Base-by-base conservation (phyloP, 2,329 filamentous ascomycete species). In the Volutella citrinella region DNA sequence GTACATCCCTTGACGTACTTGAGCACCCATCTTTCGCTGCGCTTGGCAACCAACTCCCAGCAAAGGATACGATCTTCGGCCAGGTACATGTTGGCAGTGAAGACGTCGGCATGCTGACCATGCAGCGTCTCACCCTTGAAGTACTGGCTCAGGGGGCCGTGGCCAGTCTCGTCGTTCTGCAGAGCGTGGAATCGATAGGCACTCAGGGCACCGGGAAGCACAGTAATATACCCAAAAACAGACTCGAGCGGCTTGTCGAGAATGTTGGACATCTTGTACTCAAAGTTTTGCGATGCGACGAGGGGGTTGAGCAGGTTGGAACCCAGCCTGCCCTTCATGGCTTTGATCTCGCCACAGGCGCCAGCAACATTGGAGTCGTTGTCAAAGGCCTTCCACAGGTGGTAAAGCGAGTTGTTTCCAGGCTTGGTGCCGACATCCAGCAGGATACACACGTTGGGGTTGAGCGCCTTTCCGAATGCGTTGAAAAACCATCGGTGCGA, bases 261-360 rank as follows among this genome's bases (percentile, higher is more conserved):
- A 53, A 98, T 98, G 54, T 98, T 98, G 24, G 89, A 95, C 88
- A 98, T 96, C 65, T 98, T 98, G 72, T 98, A 98, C 69, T 98
- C 93, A 49, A 98, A 98, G 60, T 98, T 98, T 55, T 98, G 93
- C 27, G 89, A 95, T 0, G 93, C 93, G 12, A 98, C 91, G 6
- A 98, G 72, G 0, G 93, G 93, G 54, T 98, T 98, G 27, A 98
- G 69, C 12, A 98, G 73, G 43, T 91, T 88, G 6, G 80, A 69
- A 56, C 88, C 90, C 16, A 77, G 81, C 48, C 83, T 87, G 7
- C 93, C 93, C 61, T 96, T 95, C 66, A 95, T 95, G 1, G 93
- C 93, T 59, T 91, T 95, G 63, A 98, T 98, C 62, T 98, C 93
- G 48, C 93, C 93, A 45, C 93, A 96, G 17, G 93, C 93, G 30